These are phyloP conservation scores for Penstemon barbatus DNA, from an alignment of 257 asterid species.

Conservation along the genomic window DNA sequence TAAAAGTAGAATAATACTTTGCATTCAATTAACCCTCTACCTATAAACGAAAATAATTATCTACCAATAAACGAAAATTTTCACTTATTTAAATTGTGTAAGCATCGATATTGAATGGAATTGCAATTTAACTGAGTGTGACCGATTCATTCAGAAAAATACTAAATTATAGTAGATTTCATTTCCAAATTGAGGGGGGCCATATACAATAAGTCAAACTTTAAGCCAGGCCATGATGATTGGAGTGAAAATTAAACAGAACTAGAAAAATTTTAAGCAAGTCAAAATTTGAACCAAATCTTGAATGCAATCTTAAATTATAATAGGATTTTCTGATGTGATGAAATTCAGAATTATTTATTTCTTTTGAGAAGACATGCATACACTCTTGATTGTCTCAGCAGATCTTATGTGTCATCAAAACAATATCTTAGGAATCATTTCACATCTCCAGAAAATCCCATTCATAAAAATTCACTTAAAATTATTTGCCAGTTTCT, in stretches of 20 bases:
- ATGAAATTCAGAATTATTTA: conserved; percentile 25
- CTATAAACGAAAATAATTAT: too few relatives aligned
- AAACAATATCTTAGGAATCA: conserved; percentile 56
- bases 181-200: conserved; percentile 19
- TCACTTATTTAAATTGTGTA: too few relatives aligned
- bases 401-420: conserved; percentile 52
- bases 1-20: too few relatives aligned
- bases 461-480: background rate
- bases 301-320: conserved; percentile 13
- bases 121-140: too few relatives aligned
- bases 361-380: conserved; percentile 32
- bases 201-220: conserved; percentile 41
- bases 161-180: background rate
- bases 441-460: conserved; percentile 29
- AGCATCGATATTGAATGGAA: too few relatives aligned
- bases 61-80: too few relatives aligned
- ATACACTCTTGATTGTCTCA: conserved; percentile 35
- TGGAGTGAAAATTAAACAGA: conserved; percentile 26
- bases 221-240: conserved; percentile 45
- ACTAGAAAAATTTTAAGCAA: background rate
- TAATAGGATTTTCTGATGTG: conserved; percentile 39
- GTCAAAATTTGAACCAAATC: background rate
- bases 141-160: too few relatives aligned
- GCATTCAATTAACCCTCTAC: too few relatives aligned
- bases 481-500: conserved; percentile 16